Evolutionary conservation across 2,329 filamentous ascomycete genomes (phyloP).

Genomic region (Mycosphaerelloides madeirae): DNA sequence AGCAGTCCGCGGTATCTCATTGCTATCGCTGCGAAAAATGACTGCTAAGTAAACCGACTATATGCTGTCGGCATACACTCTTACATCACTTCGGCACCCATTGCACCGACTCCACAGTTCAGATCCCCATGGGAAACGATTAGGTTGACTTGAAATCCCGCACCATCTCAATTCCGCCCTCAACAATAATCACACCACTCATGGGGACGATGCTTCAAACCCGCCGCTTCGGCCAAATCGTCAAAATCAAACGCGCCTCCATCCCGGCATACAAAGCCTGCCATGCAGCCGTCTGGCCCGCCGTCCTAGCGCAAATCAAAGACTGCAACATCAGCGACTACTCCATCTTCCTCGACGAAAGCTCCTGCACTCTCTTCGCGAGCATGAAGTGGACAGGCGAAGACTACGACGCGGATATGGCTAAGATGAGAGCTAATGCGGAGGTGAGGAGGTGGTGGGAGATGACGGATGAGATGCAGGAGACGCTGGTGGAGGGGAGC

Average conservation of each 20-base stretch:
- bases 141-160: neutral
- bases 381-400: conserved; percentile 74
- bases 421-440: conserved; percentile 65
- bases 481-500: conserved; percentile 54
- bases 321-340: conserved; percentile 73
- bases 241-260: conserved; percentile 64
- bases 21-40: neutral
- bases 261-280: conserved; percentile 67
- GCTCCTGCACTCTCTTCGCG: conserved; percentile 62
- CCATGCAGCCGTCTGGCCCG: conserved; percentile 71
- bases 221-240: conserved; percentile 64
- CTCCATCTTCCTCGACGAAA: conserved; percentile 65
- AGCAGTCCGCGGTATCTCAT: no score
- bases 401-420: conserved; percentile 70
- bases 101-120: neutral
- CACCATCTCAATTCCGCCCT: neutral
- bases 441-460: conserved; percentile 75
- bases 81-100: conserved; percentile 2
- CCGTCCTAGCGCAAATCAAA: conserved; percentile 70
- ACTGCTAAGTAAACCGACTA: neutral
- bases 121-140: neutral
- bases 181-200: neutral
- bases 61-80: neutral
- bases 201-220: conserved; percentile 18
- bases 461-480: conserved; percentile 74